These are phyloP conservation scores for Verticillium isaacii DNA, from an alignment of 2,329 filamentous ascomycete species.

Conservation along the genomic window DNA sequence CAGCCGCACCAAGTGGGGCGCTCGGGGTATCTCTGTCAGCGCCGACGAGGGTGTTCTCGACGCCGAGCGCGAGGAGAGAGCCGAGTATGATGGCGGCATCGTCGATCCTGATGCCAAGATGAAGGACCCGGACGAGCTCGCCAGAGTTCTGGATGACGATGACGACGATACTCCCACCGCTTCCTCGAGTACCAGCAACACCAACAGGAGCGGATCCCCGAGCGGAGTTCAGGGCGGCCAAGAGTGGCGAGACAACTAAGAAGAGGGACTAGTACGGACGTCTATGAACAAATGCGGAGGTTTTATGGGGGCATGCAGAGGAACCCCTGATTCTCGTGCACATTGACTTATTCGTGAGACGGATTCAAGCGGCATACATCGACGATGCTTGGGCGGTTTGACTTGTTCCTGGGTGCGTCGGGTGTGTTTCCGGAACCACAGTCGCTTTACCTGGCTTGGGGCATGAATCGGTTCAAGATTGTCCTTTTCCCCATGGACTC, in stretches of 20 bases:
- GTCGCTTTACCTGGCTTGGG: no score
- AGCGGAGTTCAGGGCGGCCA: slow-evolving; percentile 39
- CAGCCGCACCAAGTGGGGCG: slow-evolving; percentile 54
- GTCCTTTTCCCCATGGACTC: neutral
- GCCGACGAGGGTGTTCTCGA: slow-evolving; percentile 58
- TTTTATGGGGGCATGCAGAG: neutral
- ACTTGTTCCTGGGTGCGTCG: neutral
- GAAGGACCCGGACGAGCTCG: slow-evolving; percentile 62
- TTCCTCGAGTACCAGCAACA: slow-evolving; percentile 6
- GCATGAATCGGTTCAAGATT: neutral
- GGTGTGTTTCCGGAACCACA: no score
- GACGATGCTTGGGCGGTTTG: neutral
- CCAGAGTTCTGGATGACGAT: slow-evolving; percentile 53
- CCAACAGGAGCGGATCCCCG: slow-evolving; percentile 20
- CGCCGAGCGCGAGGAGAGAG: slow-evolving; percentile 37
- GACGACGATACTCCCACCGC: slow-evolving; percentile 42
- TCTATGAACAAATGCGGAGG: neutral
- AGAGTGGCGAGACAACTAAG: slow-evolving; percentile 35
- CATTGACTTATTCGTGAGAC: neutral
- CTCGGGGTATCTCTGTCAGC: slow-evolving; percentile 61
- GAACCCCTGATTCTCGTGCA: neutral
- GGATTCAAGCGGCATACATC: neutral
- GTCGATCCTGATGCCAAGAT: slow-evolving; percentile 61
- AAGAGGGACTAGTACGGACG: neutral
- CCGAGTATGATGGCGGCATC: slow-evolving; percentile 34